Conservation (phyloP, 257 asterid genomes). For the Fraxinus americana region DNA sequence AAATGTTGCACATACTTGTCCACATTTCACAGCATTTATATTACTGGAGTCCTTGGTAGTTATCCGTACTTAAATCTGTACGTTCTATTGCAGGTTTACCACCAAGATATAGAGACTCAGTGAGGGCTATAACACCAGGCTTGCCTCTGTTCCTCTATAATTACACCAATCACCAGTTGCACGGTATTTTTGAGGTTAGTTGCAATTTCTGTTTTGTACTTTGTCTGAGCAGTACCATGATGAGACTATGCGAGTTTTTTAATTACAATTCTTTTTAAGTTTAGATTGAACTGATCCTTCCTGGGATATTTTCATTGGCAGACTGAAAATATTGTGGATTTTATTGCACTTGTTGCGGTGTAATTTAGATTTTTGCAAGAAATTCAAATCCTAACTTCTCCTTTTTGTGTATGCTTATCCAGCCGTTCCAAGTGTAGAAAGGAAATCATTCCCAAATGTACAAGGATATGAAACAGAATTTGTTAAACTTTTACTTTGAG, state of each 20-base stretch:
- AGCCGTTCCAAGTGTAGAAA: not conserved
- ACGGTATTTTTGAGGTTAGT: conserved; percentile 89
- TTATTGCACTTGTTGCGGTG: not conserved
- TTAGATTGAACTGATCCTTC: not conserved
- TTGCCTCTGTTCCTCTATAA: conserved; percentile 89
- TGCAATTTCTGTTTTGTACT: not conserved
- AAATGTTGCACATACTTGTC: not conserved
- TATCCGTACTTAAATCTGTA: not conserved
- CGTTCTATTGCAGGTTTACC: conserved; percentile 69
- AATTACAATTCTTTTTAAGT: not conserved
- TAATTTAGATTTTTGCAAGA: not conserved
- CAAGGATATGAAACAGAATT: not conserved
- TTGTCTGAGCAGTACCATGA: not conserved
- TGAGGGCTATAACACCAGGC: conserved; percentile 97
- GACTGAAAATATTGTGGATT: not conserved
- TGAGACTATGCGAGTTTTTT: not conserved
- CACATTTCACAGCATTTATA: not conserved
- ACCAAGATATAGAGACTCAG: conserved; percentile 95
- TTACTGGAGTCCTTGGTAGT: not conserved
- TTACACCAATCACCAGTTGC: conserved; percentile 96
- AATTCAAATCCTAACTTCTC: not conserved
- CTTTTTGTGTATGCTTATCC: not conserved
- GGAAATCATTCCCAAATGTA: not conserved
- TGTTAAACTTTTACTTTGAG: not conserved
- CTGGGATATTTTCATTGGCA: not conserved